Percentiles rank a stretch among this genome's conserved stretches.
phyloP scores from a whole-genome alignment of 2,329 filamentous ascomycete species.

The Phoma sp. region DNA sequence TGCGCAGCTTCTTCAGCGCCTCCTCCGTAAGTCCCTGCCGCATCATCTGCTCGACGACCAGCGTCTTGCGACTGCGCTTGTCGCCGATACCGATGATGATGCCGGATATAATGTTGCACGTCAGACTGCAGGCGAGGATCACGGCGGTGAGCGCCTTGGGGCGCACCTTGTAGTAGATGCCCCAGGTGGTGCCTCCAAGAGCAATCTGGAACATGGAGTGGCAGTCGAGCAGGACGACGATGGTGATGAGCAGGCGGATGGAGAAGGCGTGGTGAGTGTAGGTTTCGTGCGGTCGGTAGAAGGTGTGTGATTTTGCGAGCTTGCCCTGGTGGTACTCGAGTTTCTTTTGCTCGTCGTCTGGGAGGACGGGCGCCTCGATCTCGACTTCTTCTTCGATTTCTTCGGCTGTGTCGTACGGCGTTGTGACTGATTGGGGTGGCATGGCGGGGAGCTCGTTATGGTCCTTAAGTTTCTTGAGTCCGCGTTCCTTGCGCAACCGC shows the following conservation, averaged over 20 bases:
- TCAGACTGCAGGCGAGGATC: constrained; percentile 78
- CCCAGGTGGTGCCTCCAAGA: constrained; percentile 79
- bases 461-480: constrained; percentile 66
- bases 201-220: constrained; percentile 82
- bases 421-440: constrained; percentile 41
- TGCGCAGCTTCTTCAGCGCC: constrained; percentile 62
- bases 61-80: constrained; percentile 79
- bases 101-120: constrained; percentile 77
- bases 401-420: constrained; percentile 51
- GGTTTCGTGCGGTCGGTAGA: constrained; percentile 88
- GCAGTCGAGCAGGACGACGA: constrained; percentile 77
- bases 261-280: constrained; percentile 83
- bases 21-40: constrained; percentile 75
- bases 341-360: constrained; percentile 66
- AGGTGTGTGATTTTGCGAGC: constrained; percentile 81
- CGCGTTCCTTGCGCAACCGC: constrained; percentile 66
- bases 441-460: constrained; percentile 69
- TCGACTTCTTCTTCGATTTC: constrained; percentile 18
- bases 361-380: constrained; percentile 65
- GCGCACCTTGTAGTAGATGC: constrained; percentile 72
- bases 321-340: constrained; percentile 79
- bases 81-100: constrained; percentile 79
- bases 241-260: constrained; percentile 72
- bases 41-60: constrained; percentile 77
- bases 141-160: constrained; percentile 79